Evolutionary conservation across 1,139 yeast species (phyloP), one percentile per base, ranked within the genome.

Genomic region (Saccharomyces hybrid): DNA sequence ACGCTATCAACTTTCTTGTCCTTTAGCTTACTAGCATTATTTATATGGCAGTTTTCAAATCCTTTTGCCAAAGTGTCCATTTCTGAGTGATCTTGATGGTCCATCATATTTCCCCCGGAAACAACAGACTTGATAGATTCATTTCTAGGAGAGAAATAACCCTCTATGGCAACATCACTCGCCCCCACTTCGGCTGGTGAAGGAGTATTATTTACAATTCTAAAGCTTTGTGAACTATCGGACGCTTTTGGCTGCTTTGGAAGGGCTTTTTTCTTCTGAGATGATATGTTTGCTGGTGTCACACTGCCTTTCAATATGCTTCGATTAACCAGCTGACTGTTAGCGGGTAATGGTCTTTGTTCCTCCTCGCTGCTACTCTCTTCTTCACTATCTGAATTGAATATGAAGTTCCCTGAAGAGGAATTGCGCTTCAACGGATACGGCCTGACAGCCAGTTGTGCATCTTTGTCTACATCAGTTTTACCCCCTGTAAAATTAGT

Each of bases 141-240:
- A 51, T 59, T 63, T 46, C 66, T 59, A 28, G 69, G 72, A 1
- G 71, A 62, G 46, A 71, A 70, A 49, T 62, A 69, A 1, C 75
- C 75, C 11, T 67, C 65, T 11, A 77, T 83, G 2, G 84, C 84
- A 25, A 80, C 81, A 59, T 78, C 80, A 51, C 81, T 77, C 46
- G 64, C 51, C 2, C 55, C 57, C 13, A 58, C 60, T 41, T 61
- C 64, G 5, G 64, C 63, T 14, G 60, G 56, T 11, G 63, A 55
- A 11, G 60, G 50, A 6, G 61, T 51, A 26, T 57, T 56, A 20
- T 50, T 57, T 26, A 60, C 52, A 6, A 57, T 48, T 31, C 52
- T 55, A 34, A 59, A 53, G 5, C 48, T 51, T 47, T 53, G 53
- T n/a, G 47, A 46, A 20, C 53, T 6, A 27, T 58, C 51, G 14